Conservation (phyloP, 768 basidiomycete species). For the Lentinula sp. region DNA sequence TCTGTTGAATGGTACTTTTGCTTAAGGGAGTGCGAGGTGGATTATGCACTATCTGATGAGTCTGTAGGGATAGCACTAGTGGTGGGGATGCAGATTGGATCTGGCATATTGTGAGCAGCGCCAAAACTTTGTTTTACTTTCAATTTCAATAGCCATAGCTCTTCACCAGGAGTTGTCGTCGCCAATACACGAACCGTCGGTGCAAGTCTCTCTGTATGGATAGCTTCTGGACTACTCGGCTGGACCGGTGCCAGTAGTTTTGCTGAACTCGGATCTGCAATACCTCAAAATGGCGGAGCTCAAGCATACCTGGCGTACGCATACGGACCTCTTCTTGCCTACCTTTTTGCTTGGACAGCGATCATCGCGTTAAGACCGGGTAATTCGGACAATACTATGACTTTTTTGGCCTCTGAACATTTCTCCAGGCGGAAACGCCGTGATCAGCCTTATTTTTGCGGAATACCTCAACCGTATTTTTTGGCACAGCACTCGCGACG, state of each 20-base stretch:
- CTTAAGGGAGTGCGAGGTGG: background rate
- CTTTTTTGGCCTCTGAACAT: background rate
- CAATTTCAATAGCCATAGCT: slow-evolving; percentile 35
- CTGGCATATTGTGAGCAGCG: slow-evolving; percentile 78
- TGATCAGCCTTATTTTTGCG: slow-evolving; percentile 83
- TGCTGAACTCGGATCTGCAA: slow-evolving; percentile 86
- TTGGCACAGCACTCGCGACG: slow-evolving; percentile 65
- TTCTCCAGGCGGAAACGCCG: slow-evolving; percentile 61
- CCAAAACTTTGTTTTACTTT: slow-evolving; percentile 5
- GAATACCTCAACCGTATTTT: slow-evolving; percentile 92
- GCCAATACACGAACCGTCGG: slow-evolving; percentile 88
- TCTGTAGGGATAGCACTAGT: slow-evolving; percentile 74
- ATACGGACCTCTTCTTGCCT: slow-evolving; percentile 82
- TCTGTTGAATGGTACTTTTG: slow-evolving; percentile 64
- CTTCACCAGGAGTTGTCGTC: slow-evolving; percentile 88
- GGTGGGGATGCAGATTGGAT: slow-evolving; percentile 86
- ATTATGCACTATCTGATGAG: background rate
- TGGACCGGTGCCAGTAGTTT: slow-evolving; percentile 97
- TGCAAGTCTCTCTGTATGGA: slow-evolving; percentile 83
- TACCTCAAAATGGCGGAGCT: slow-evolving; percentile 69
- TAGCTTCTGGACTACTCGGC: slow-evolving; percentile 73
- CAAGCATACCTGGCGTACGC: slow-evolving; percentile 87
- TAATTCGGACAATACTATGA: slow-evolving; percentile 19
- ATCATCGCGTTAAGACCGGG: slow-evolving; percentile 86
- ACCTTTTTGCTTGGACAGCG: slow-evolving; percentile 92